Base-by-base conservation (phyloP, 768 basidiomycete species). In the Auricularia sp. region DNA sequence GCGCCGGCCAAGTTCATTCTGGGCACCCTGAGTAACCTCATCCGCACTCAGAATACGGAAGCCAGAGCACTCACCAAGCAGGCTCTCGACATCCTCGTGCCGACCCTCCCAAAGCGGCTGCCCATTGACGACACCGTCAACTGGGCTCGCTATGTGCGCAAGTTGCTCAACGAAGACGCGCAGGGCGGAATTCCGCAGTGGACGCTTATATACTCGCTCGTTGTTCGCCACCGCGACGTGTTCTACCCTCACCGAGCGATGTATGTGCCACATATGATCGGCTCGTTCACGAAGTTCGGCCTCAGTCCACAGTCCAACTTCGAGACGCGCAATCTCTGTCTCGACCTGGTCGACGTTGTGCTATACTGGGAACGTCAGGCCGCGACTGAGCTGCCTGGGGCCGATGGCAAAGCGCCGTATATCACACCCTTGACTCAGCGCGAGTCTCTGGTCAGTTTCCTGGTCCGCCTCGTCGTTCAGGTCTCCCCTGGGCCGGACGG, bases 161-260 rank as follows among this genome's bases (percentile, higher is more conserved):
- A 88, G 58, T 80, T 97, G 37, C 81, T 99, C 44, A 84, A 88
- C 18, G 97, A 99, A 75, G 97, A 99, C 72, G 89, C 89, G 2
- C 82, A 83, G 62, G 81, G 83, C 34, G 80, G 83, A 59, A 78
- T 83, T 54, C 84, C 94, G 66, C 78, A 85, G 2, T 82, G 90
- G 63, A 85, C 89, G 66, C 81, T 83, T 67, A 90, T 98, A 62
- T 99, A 97, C 72, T 89, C 95, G 67, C 84, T 99, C 63, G 88
- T 99, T 65, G 88, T 93, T 67, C 90, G 93, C 66, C 94, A 98
- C 66, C 86, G 91, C 0, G 83, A 92, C 63, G 80, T 97, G 8
- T 99, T 98, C 77, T 98, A 89, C 78, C 88, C 92, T 51, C 92
- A 94, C 65, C 89, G 97, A 51, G 89, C 92, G 3, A 79, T 97